Base-by-base conservation (phyloP, 2,329 filamentous ascomycete genomes). In the Aaosphaeria pasadenensis region DNA sequence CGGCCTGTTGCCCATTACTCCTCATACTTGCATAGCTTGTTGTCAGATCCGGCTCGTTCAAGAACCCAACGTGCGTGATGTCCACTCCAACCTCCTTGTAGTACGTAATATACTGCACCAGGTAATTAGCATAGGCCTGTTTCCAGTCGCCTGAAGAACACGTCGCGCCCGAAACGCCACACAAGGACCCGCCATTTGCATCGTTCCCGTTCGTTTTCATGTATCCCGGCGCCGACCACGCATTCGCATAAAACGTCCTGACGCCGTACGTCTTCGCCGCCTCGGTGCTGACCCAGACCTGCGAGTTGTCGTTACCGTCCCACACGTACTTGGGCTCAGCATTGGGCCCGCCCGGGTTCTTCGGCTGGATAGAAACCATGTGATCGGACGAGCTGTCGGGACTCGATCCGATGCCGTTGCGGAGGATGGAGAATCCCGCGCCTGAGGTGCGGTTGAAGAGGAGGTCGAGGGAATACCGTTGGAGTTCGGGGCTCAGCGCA, bases 221-320 rank as follows among this genome's bases (percentile, higher is more conserved):
- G 56, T 73, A 79, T 0, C 74, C 74, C 1, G 75, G 76, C 1
- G 76, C 76, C 39, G 68, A 73, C 77, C 77, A 80, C 1, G 77
- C 75, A 57, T 80, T 72, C 4, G 73, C 74, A 51, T 78, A 77
- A 40, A 78, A 67, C 2, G 63, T 72, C 36, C 61, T 78, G 4
- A 77, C 66, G 3, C 74, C 73, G 46, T 74, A 73, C 4, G 55
- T 62, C 33, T 60, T 59, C 6, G 64, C 58, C 5, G 79, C 79
- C 59, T 80, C 69, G 55, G 80, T 71, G 3, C 73, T 72, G 29
- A 83, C 69, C 70, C 74, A 81, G 7, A 83, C 67, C 62, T 82
- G 80, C 6, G 74, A 74, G 30, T 62, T 64, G 43, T 66, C 62
- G 39, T 64, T 61, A 11, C 57, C 57, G 41, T 64, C 62, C 60